Base-by-base conservation (phyloP, 108 stramenopile genomes). In the Nitzschia sp. region DNA sequence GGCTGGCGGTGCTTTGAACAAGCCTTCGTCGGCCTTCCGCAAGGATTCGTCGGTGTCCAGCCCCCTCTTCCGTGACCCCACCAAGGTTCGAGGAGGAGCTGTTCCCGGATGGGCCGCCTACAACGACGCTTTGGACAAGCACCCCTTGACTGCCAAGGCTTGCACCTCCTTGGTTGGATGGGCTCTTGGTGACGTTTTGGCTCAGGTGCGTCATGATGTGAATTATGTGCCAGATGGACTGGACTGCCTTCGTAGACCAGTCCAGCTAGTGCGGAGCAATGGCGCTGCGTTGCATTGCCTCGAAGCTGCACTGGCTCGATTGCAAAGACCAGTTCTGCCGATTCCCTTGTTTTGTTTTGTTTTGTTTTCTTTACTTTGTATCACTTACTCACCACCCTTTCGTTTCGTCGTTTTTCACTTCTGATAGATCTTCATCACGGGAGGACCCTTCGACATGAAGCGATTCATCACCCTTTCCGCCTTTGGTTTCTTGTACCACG, bases 401-500 rank as follows among this genome's bases (percentile, higher is more conserved):
- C 15, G n/a, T 28, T 47, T 45, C 13, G 25, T 8, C 23, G 3
- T n/a, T 50, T 48, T 52, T n/a, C 6, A 57, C 6, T 61, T 25
- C 36, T 69, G 22, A 38, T 53, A 94, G 93, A 73, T 88, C 63
- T 98, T 98, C 86, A 96, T 98, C 71, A 80, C 77, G 52, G 86
- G 91, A 53, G 96, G 91, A 44, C 87, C 95, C 45, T 86, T 97
- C 70, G 96, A 98, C 83, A 68, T 89, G 72, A 92, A 88, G 79
- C 93, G 97, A 62, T 94, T 97, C 81, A 84, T 89, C 68, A 96
- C 81, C 69, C 89, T 97, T 59, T 85, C 92, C 31, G 85, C 86
- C 66, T 98, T 98, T 73, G 97, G 97, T 63, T 87, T 96, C 79
- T 81, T 97, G 48, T 96, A 96, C 84, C 97, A 98, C 85, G 97